Evolutionary conservation across 2,329 filamentous ascomycete species (phyloP), one percentile per base, ranked within the genome.

Genomic region (Plectosphaerella sp.): DNA sequence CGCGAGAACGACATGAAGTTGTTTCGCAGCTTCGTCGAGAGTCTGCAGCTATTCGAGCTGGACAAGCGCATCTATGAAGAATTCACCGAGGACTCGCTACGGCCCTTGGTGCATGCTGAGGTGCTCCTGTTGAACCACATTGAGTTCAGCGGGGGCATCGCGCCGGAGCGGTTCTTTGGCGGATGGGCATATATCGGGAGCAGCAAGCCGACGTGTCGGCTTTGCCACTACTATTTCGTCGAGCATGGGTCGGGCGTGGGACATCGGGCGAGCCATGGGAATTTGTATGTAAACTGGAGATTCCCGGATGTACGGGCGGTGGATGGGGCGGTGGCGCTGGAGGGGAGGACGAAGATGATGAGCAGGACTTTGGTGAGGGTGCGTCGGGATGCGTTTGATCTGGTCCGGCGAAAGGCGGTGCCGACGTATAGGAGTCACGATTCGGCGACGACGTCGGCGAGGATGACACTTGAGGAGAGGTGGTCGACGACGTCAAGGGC

Each of bases 121-220:
- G 52, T 70, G 0, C 54, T 66, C 0, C 54, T 72, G 0, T 11
- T 55, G 7, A 33, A 20, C 14, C 36, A 9, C 14, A 43, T 28
- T 22, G 52, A 54, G 5, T 48, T 37, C 3, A 49, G 45, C 2
- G 48, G 48, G 1, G 39, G 42, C 6, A 25, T 9, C 0, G 24
- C 54, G 1, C 41, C 36, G 0, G 52, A 12, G 2, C 5, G 18
- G 6, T 73, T 71, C 59, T 74, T 68, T 51, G 42, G 53, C 0
- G 53, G 58, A 6, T 65, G 61, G 53, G 59, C 54, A 14, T 74
- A 73, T 50, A 70, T 75, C 15, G 72, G 70, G 1, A 61, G 59
- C 24, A 72, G 70, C 58, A 75, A 75, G 55, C 70, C 70, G 0
- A 67, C 70, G 0, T 75, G 72, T 28, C 61, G 63, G 1, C 61